Conservation (phyloP, 1,284 basidiomycete genomes). For the Porogramme epimiltina region DNA sequence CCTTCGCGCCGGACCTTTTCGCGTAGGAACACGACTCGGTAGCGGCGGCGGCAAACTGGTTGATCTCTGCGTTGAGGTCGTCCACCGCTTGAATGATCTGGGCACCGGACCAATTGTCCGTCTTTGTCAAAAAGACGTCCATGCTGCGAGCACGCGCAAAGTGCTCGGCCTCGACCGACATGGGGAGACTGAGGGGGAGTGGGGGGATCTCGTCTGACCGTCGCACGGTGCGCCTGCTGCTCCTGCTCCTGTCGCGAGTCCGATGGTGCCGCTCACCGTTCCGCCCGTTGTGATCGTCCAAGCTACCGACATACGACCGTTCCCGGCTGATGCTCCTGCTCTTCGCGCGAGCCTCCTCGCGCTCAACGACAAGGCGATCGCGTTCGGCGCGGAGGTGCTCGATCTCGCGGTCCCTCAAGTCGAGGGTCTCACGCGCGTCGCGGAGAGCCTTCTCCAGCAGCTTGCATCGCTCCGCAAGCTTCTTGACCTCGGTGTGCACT, state of each 20-base stretch:
- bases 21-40: conserved; percentile 55
- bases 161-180: conserved; percentile 37
- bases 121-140: conserved; percentile 71
- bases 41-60: conserved; percentile 73
- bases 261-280: conserved; percentile 15
- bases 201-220: conserved; percentile 30
- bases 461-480: conserved; percentile 60
- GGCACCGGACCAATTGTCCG: conserved; percentile 73
- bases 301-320: conserved; percentile 7
- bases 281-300: conserved; percentile 16
- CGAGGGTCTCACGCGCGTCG: conserved; percentile 34
- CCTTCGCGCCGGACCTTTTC: conserved; percentile 19
- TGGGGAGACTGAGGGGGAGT: conserved; percentile 21
- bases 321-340: conserved; percentile 27
- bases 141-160: conserved; percentile 51
- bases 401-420: conserved; percentile 47
- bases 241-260: conserved; percentile 25
- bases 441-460: conserved; percentile 54
- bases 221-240: conserved; percentile 20
- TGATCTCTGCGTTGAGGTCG: conserved; percentile 76
- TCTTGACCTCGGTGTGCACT: conserved; percentile 54
- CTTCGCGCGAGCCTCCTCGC: conserved; percentile 26
- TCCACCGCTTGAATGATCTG: conserved; percentile 77
- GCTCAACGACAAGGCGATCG: conserved; percentile 36
- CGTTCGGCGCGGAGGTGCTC: conserved; percentile 52